Base-by-base conservation (phyloP, 2,329 filamentous ascomycete species). In the Neofusicoccum kwambonambiense region DNA sequence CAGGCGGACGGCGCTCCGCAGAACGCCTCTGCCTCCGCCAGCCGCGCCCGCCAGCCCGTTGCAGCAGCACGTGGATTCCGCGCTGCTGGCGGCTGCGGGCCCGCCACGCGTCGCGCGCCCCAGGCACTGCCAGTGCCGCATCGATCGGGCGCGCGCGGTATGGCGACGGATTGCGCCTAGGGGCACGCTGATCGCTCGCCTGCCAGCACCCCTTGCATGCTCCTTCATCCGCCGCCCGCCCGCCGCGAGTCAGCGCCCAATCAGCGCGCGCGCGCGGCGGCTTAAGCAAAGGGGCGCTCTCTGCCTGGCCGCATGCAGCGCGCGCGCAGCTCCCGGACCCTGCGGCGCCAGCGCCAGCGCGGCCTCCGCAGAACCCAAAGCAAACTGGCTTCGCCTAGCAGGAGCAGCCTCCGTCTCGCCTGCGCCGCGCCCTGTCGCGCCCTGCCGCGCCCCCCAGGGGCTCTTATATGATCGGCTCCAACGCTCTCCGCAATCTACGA, bases 321-420 rank as follows among this genome's bases (percentile, higher is more conserved):
- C 35, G 4, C n/a, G 12, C 34, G 8, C 3, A 12, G 13, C n/a
- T n/a, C 52, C 52, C 12, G 52, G 22, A 42, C 52, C 52, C 52
- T 56, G 52, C 11, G 22, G 35, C 5, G 9, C 17, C 17, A 22
- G 17, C 2, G 17, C 17, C 45, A 49, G 45, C 3, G 51, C 51
- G 13, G 22, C 37, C 52, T 34, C 22, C 19, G 44, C 42, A 22
- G 47, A 58, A 58, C 56, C 56, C 27, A 47, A 37, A 58, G 17
- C 6, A 31, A 57, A 52, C 34, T 37, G 31, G 15, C 50, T 37
- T 17, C 41, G 37, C 4, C 56, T 27, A 47, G 41, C 31, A 58
- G 42, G 56, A 60, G 31, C 9, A 60, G 31, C 15, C 56, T 60
- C 56, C 56, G 56, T 11, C 42, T n/a, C 42, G 41, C 56, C 31